A percentile compares a stretch with the other conserved stretches of the same genome.
Evolutionary conservation across 805 yeast genomes (phyloP).

Genomic region (Teunomyces tritomae): DNA sequence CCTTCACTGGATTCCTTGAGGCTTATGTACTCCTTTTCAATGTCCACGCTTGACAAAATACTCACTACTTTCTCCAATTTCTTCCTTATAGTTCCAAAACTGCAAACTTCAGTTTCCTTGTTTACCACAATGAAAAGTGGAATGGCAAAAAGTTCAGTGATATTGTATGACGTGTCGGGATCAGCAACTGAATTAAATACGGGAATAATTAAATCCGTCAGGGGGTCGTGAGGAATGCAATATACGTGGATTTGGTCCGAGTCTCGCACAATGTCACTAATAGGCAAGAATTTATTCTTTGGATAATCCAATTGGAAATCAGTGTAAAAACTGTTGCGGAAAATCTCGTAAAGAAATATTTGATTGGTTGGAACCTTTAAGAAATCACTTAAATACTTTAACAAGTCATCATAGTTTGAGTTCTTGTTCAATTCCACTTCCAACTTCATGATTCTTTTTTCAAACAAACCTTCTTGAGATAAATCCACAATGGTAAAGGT

Average conservation of each 20-base stretch:
- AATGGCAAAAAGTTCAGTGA: constrained; percentile 58
- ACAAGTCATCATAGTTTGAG: constrained; percentile 61
- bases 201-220: constrained; percentile 48
- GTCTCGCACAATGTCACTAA: constrained; percentile 61
- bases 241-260: constrained; percentile 69
- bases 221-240: constrained; percentile 46
- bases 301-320: constrained; percentile 60
- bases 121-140: constrained; percentile 71
- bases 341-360: constrained; percentile 44
- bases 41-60: constrained; percentile 21
- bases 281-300: constrained; percentile 57
- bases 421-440: constrained; percentile 73
- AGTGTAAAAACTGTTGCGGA: constrained; percentile 63
- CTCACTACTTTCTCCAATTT: constrained; percentile 48
- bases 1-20: constrained; percentile 12
- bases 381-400: constrained; percentile 56
- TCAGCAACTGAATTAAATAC: constrained; percentile 48
- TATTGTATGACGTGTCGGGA: constrained; percentile 31
- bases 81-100: constrained; percentile 55
- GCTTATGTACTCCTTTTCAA: constrained; percentile 20
- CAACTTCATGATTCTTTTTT: constrained; percentile 32
- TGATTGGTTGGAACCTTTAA: constrained; percentile 24
- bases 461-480: constrained; percentile 23
- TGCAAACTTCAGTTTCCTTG: constrained; percentile 45
- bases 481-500: constrained; percentile 63